Base-by-base conservation (phyloP, 106 monocot genomes). In the Dioscorea zingiberensis region DNA sequence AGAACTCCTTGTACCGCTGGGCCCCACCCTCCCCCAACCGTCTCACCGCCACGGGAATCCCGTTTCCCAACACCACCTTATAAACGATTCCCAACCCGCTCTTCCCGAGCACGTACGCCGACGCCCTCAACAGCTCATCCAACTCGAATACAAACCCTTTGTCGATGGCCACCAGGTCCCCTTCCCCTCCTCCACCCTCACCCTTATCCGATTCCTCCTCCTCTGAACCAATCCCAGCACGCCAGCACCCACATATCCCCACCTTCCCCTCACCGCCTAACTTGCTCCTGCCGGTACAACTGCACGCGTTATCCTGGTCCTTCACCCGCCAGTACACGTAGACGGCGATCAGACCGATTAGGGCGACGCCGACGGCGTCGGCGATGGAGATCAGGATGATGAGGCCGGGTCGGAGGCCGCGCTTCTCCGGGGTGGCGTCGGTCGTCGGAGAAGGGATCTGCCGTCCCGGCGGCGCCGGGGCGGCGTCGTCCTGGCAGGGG, bases 91-190 rank as follows among this genome's bases (percentile, higher is more conserved):
- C 93, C 69, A 62, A 38, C 68, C 91, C 81, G 2, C 90, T 77
- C 68, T 95, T 91, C 60, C 95, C 91, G 68, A 95, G 66, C 23
- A 95, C 87, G 68, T 95, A 95, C 17, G 95, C 91, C 49, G 95
- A 95, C 48, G 95, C 82, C 66, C 91, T 27, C 59, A 95, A 72
- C 29, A 95, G 71, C 81, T 95, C 91, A 61, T 95, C 95, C 49
- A 91, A 55, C 65, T 95, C 95, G 62, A 87, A 71, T 59, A 47
- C 30, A 47, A 95, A 88, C 11, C 85, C 95, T 58, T 79, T 85
- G 59, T 91, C 91, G 8, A 88, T 65, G 25, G 88, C 73, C 78
- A 95, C 91, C 45, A 95, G 62, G 21, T 57, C 66, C 59, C 81
- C 81, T 22, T 58, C 77, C 71, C 53, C 21, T 47, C 29, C 66